A percentile compares a stretch with the other conserved stretches of the same genome.
phyloP scores from a whole-genome alignment of 2,329 filamentous ascomycete genomes.

The Colletotrichum chrysophilum region DNA sequence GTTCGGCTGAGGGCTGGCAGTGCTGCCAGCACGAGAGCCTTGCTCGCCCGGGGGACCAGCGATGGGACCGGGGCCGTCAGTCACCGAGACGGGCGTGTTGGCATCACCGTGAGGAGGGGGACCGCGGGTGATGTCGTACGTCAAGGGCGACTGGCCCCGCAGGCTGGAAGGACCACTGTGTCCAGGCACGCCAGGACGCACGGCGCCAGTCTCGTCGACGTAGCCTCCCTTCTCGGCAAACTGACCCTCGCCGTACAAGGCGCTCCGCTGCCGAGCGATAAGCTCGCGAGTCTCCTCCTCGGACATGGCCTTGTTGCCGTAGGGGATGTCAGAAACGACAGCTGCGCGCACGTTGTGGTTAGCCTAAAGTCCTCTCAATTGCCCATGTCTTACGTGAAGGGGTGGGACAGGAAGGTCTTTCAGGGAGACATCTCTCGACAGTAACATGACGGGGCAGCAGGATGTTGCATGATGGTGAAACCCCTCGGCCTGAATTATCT shows the following conservation, averaged over 20 bases:
- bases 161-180: conserved; percentile 67
- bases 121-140: conserved; percentile 63
- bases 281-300: conserved; percentile 96
- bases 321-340: conserved; percentile 26
- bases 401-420: conserved; percentile 16
- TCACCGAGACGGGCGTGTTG: conserved; percentile 46
- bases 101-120: conserved; percentile 54
- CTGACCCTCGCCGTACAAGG: conserved; percentile 81
- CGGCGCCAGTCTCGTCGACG: conserved; percentile 69
- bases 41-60: conserved; percentile 58
- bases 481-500: conserved; percentile 32
- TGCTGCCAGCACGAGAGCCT: conserved; percentile 80
- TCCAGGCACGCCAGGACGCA: conserved; percentile 70
- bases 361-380: conserved; percentile 14
- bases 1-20: conserved; percentile 80
- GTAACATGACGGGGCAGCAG: conserved; percentile 23
- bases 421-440: conserved; percentile 22
- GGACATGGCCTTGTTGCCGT: conserved; percentile 79
- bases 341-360: conserved; percentile 19
- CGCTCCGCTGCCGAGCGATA: conserved; percentile 93
- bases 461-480: conserved; percentile 21
- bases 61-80: conserved; percentile 43
- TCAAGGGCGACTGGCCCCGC: conserved; percentile 80
- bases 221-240: conserved; percentile 73
- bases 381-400: conserved; percentile 18